Evolutionary conservation across 306 rosid genomes (phyloP), one percentile per base, ranked within the genome.

Genomic region (Carpinus fangiana): DNA sequence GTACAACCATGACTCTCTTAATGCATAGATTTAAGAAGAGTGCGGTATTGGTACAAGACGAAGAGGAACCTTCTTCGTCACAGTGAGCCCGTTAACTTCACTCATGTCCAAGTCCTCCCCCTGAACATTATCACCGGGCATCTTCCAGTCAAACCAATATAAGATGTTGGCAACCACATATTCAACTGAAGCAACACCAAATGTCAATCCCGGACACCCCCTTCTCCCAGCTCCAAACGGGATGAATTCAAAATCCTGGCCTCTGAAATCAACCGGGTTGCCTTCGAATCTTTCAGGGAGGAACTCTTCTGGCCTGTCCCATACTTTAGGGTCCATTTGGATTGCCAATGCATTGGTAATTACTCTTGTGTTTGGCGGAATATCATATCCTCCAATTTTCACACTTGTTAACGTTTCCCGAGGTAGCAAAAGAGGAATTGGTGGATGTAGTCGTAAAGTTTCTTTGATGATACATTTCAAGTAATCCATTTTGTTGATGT

Each of bases 221-320:
- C 3, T 66, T 38, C 71, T 66, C 71, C 71, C 71, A 8, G 26
- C 50, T 8, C 71, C 71, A 38, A 66, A 66, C 18, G 71, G 48
- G 7, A 66, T 20, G 18, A 65, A 67, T 9, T 79, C 45, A 3
- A 73, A 79, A 26, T 82, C 84, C 8, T 59, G 72, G 14, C 72
- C 82, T 41, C 14, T 13, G 12, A 79, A 82, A 36, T 80, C 84
- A 61, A 79, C 0, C 0, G 20, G 0, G 0, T 26, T 56, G 0
- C 52, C 31, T 45, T 72, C 51, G 7, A 86, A 86, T 41, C 90
- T 83, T 70, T 86, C 84, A 0, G 82, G 87, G 8, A 80, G 0
- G 43, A 83, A 86, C 45, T 81, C 84, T 4, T 79, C 76, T 1
- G 88, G 85, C 3, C 3, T 76, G 2, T 76, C 83, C 88, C 88